These are phyloP conservation scores for Psilocybe sp. DNA, from an alignment of 768 basidiomycete species.

Conservation along the genomic window DNA sequence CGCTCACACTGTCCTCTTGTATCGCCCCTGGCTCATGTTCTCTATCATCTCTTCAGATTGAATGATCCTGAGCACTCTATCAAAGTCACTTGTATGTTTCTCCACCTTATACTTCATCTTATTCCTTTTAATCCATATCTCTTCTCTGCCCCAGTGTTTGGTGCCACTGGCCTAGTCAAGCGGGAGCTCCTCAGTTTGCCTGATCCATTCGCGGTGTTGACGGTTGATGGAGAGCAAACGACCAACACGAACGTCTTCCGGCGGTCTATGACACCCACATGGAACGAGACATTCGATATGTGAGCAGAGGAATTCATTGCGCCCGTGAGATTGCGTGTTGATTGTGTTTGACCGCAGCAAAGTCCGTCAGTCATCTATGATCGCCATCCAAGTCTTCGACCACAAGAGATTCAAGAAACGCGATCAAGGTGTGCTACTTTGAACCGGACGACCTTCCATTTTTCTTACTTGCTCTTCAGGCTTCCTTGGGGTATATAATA, in stretches of 20 bases:
- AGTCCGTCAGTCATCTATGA: conserved; percentile 70
- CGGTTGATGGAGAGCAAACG: conserved; percentile 82
- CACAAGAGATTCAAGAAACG: conserved; percentile 83
- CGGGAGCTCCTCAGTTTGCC: conserved; percentile 79
- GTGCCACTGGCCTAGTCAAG: conserved; percentile 71
- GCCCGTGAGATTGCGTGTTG: conserved; percentile 7
- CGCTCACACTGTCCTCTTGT: conserved; percentile 1
- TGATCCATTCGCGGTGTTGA: conserved; percentile 87
- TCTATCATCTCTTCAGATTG: conserved; percentile 27
- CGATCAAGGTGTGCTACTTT: conserved; percentile 61
- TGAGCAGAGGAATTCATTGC: conserved; percentile 32
- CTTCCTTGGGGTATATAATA: conserved; percentile 58
- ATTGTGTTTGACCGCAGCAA: conserved; percentile 38
- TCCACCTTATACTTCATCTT: neutral
- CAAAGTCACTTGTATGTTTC: conserved; percentile 46
- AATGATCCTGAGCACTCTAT: conserved; percentile 47
- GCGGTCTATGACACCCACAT: conserved; percentile 67
- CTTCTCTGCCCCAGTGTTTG: conserved; percentile 51
- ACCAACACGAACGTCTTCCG: conserved; percentile 73
- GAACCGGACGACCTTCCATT: conserved; percentile 20
- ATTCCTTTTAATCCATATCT: conserved; percentile 1
- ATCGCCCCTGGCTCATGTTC: conserved; percentile 1
- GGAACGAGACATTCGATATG: conserved; percentile 88
- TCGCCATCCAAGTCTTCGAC: conserved; percentile 88
- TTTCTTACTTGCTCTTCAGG: conserved; percentile 26